A percentile compares a stretch with the other conserved stretches of the same genome.
Conservation (phyloP, 768 basidiomycete species). For the Amanita jacksonii region DNA sequence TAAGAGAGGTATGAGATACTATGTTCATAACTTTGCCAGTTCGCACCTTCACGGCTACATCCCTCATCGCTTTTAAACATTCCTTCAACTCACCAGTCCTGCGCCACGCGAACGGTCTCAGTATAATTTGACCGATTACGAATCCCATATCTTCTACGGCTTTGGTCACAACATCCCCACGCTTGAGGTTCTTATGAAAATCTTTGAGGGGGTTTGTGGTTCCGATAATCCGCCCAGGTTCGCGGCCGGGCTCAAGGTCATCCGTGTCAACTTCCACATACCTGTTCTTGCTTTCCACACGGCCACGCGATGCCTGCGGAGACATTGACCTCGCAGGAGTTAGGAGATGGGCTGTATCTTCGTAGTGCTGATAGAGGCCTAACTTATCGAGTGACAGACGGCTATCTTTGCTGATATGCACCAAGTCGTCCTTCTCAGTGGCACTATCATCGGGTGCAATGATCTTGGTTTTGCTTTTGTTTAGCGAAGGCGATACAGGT, state of each 20-base stretch:
- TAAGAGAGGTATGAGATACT: conserved; percentile 16
- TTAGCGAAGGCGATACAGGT: conserved; percentile 12
- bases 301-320: conserved; percentile 9
- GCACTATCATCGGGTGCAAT: conserved; percentile 33
- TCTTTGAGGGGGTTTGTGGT: conserved; percentile 65
- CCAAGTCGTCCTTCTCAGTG: conserved; percentile 38
- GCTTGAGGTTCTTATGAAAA: conserved; percentile 59
- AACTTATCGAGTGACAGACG: too few species aligned
- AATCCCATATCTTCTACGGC: conserved; percentile 72
- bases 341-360: conserved; percentile 17
- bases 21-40: background rate
- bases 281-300: conserved; percentile 1
- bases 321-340: conserved; percentile 33
- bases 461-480: conserved; percentile 22
- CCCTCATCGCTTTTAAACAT: conserved; percentile 61
- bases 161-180: conserved; percentile 76
- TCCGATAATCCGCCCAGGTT: conserved; percentile 69
- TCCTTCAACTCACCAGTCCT: conserved; percentile 63
- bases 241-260: conserved; percentile 41
- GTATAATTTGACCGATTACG: conserved; percentile 62
- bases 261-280: conserved; percentile 18
- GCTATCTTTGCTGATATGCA: too few species aligned
- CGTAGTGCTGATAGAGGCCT: background rate
- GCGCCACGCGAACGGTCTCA: conserved; percentile 60
- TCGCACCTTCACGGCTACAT: conserved; percentile 53